Evolutionary conservation across 1,284 basidiomycete genomes (phyloP), one percentile per base, ranked within the genome.

Genomic region (Mycosarcoma mackinlayi): DNA sequence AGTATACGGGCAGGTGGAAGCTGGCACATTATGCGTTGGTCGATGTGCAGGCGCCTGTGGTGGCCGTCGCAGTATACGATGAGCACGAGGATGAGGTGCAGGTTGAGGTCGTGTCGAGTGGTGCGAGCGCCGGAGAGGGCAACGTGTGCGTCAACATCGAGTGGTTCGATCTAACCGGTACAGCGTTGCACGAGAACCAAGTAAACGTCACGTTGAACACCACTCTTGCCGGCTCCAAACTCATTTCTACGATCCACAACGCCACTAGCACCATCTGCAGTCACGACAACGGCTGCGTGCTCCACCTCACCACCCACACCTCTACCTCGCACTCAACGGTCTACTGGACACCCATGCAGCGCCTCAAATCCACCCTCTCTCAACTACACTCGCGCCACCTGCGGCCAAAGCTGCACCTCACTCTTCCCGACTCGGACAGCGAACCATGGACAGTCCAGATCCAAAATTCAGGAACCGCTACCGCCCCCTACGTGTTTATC

Each of bases 1-100:
- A 89, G 74, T 88, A 87, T 70, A 87, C 86, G 3, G 88, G 88
- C 2, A 78, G 88, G 30, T 89, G 88, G 88, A 89, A 89, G 79
- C 86, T 88, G 4, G 4, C 51, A 24, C 65, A 69, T 13, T 88
- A 89, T 69, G 86, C 84, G 5, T 78, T 87, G 63, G 82, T 85
- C 7, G 81, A 78, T 19, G 84, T 85, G 6, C 89, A 86, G 76
- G 83, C 85, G 0, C 86, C 87, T 3, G 80, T 89, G 8, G 83
- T 84, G 41, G 85, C 87, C 59, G 87, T 86, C 59, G 86, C 87
- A 13, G 88, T 88, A 8, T 75, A 51, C 19, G 39, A 73, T 81
- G 87, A 86, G 86, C 82, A 82, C 13, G 87, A 85, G 51, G 81
- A 86, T 74, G 85, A 84, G 18, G 72, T 89, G 38, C 84, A 87